Evolutionary conservation across 768 basidiomycete genomes (phyloP), one percentile per base, ranked within the genome.

Genomic region (Lepiota venenata): DNA sequence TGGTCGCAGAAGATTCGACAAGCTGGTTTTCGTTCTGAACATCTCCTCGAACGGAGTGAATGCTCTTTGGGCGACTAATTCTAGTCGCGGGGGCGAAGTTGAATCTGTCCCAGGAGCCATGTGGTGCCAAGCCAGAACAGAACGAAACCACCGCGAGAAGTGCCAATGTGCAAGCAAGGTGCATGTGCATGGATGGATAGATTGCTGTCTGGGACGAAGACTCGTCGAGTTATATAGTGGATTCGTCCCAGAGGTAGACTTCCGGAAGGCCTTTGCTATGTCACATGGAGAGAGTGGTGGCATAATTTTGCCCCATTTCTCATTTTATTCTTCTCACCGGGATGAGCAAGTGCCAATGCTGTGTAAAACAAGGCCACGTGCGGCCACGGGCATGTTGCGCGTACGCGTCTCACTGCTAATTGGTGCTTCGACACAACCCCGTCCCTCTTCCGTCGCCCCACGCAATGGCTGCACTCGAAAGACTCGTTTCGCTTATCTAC

Each of bases 391-490:
- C 25, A 32, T 32, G 32, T 48, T 18, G 25, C 45, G 45, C 45
- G 25, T 18, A 48, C 35, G 47, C 47, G 32, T 48, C 32, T 32
- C 32, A 20, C 47, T n/a, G n/a, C n/a, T 45, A 38, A 38, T 43
- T 45, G 10, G 35, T 20, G 22, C 50, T 40, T 51, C 16, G 38
- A 11, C 21, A 42, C 21, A 12, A n/a, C 22, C 16, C 40, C 39
- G 21, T 32, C 37, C 35, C 39, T 45, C n/a, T 35, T 16, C 39
- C 40, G 35, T 40, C 18, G 27, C 49, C 18, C 56, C 42, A 56
- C 56, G 61, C 53, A 50, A 89, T 88, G 86, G 74, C 83, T 25
- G 76, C 78, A 47, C 71, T 87, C 36, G 81, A 87, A 60, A 61
- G 60, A 25, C 74, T 92, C 9, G 60, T 74, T 11, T 65, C 74